Conservation (phyloP, 2,329 filamentous ascomycete species). For the Cytospora schulzeri region DNA sequence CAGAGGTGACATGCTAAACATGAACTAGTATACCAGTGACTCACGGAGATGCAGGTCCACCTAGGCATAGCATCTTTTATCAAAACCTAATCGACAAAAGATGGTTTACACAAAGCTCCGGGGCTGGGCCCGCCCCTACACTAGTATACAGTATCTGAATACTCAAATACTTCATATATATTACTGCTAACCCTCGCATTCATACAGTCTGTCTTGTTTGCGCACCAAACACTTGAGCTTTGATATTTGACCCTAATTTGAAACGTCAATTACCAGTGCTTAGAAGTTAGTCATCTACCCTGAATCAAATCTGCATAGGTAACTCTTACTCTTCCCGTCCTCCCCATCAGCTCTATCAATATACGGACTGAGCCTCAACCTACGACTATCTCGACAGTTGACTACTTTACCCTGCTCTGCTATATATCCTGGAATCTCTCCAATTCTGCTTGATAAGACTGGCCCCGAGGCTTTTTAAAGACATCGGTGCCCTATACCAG, state of each 20-base stretch:
- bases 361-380: neutral
- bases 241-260: neutral
- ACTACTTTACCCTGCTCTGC: neutral
- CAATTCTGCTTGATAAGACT: neutral
- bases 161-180: too few species aligned
- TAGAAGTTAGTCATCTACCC: neutral
- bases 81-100: too few species aligned
- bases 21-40: too few species aligned
- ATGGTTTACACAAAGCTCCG: too few species aligned
- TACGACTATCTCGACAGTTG: neutral
- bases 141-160: too few species aligned
- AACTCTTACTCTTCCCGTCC: neutral
- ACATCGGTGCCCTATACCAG: neutral
- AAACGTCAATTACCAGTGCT: neutral
- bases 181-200: too few species aligned
- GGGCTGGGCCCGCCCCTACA: too few species aligned
- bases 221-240: neutral
- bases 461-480: neutral
- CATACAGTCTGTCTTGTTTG: too few species aligned
- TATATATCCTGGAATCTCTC: neutral
- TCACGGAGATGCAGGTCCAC: too few species aligned
- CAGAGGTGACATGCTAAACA: too few species aligned
- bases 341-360: neutral
- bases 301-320: neutral
- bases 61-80: too few species aligned